Evolutionary conservation across 1,139 yeast species (phyloP).

Genomic region (Diutina scorzettiae): DNA sequence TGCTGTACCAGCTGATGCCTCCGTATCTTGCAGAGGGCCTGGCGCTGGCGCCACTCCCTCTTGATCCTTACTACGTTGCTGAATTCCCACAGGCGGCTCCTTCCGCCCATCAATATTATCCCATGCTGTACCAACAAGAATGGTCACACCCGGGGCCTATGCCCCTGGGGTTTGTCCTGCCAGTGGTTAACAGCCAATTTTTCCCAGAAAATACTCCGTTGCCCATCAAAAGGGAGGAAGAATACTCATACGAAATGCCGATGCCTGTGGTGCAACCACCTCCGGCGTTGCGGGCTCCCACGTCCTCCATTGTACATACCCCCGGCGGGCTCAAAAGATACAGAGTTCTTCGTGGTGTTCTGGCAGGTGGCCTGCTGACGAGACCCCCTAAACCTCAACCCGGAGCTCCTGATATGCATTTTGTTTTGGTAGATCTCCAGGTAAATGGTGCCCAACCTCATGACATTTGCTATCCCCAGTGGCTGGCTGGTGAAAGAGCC

Average conservation of each 20-base stretch:
- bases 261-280: neutral
- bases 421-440: constrained; percentile 34
- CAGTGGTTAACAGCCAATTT: neutral
- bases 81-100: neutral
- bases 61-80: neutral
- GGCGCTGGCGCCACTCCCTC: constrained; percentile 4
- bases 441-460: constrained; percentile 32
- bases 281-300: neutral
- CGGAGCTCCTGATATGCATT: constrained; percentile 19
- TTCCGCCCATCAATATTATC: neutral
- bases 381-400: constrained; percentile 39
- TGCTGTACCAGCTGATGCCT: constrained; percentile 4
- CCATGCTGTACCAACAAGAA: neutral
- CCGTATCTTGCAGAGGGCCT: neutral
- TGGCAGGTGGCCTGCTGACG: constrained; percentile 47
- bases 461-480: constrained; percentile 37
- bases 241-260: neutral
- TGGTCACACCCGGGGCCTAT: neutral
- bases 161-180: constrained; percentile 3
- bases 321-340: constrained; percentile 14
- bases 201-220: neutral
- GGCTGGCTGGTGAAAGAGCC: constrained; percentile 33
- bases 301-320: neutral
- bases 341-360: constrained; percentile 42
- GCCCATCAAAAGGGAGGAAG: neutral